Conservation (phyloP, 257 asterid species). For the Anisodus acutangulus region DNA sequence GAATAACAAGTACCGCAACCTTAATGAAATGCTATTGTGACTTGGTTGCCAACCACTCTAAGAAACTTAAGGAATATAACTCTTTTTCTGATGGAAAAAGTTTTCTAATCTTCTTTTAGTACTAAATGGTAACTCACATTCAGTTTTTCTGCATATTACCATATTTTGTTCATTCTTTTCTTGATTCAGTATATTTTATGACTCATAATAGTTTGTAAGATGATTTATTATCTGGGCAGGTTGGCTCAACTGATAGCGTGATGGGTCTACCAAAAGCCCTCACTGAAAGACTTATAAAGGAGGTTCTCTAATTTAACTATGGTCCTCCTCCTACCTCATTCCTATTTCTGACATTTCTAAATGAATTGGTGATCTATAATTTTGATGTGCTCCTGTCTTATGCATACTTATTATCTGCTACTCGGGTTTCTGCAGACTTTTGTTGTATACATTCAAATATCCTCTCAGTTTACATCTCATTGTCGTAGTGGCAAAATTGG, state of each 20-base stretch:
- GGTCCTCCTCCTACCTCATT: background rate
- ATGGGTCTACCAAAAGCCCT: conserved; percentile 93
- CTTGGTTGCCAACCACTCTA: conserved; percentile 21
- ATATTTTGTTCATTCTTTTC: background rate
- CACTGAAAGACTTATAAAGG: conserved; percentile 67
- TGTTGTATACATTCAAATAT: background rate
- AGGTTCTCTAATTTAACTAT: conserved; percentile 53
- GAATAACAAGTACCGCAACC: background rate
- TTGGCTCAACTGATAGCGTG: conserved; percentile 87
- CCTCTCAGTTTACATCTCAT: background rate
- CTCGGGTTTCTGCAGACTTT: background rate
- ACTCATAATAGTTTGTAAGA: background rate
- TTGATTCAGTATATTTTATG: background rate
- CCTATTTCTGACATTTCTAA: background rate
- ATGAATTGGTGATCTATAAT: background rate
- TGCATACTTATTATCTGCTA: background rate
- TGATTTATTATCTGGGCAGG: conserved; percentile 45
- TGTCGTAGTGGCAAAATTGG: background rate
- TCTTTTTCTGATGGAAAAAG: background rate
- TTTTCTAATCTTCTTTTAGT: background rate
- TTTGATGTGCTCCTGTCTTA: background rate
- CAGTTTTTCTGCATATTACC: background rate
- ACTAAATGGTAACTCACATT: background rate
- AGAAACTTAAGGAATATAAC: background rate
- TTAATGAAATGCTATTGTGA: conserved; percentile 23